Evolutionary conservation across 2,329 filamentous ascomycete genomes (phyloP), one percentile per base, ranked within the genome.

Genomic region (Lasiodiplodia gonubiensis): DNA sequence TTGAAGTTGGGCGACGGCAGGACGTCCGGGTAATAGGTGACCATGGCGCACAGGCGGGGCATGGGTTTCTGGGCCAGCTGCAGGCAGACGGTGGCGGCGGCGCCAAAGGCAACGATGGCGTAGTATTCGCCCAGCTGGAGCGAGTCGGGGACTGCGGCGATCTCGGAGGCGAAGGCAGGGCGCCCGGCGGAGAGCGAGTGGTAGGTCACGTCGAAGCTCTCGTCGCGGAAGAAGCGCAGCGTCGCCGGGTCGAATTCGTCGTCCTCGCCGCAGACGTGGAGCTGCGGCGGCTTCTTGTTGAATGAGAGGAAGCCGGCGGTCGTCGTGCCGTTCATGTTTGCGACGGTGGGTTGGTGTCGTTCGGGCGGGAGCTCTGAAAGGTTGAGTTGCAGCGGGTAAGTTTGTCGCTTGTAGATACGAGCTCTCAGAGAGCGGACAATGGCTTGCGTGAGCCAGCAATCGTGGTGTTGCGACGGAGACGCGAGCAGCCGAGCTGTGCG

Each of bases 21-120:
- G 6, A 71, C 35, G 5, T 76, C 72, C 0, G 81, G 81, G 68
- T 83, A 84, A 72, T 81, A 83, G 3, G 76, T 77, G 30, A 82
- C 72, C 4, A 83, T 74, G 0, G 80, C 78, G 64, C 73, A 75
- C 68, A 79, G 77, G 65, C 80, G 78, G 6, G 78, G 74, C 64
- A 81, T 71, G 0, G 81, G 79, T 67, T 82, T 81, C 64, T 75
- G 72, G n/a, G 78, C 76, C 16, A 73, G 72, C 59, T 78, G 77
- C n/a, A 83, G 74, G 35, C 77, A 77, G 25, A 75, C 70, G 37
- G 75, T 75, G 4, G 81, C 81, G 6, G 81, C 81, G 27, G 75
- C 73, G 23, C 79, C 80, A 70, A 80, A 83, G 16, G 80, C 79
- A 67, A 78, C 69, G 12, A 78, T 68, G 25, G 74, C 78, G 65